Evolutionary conservation across 2,329 filamentous ascomycete genomes (phyloP).

Genomic region (Pyrenochaeta sp.): DNA sequence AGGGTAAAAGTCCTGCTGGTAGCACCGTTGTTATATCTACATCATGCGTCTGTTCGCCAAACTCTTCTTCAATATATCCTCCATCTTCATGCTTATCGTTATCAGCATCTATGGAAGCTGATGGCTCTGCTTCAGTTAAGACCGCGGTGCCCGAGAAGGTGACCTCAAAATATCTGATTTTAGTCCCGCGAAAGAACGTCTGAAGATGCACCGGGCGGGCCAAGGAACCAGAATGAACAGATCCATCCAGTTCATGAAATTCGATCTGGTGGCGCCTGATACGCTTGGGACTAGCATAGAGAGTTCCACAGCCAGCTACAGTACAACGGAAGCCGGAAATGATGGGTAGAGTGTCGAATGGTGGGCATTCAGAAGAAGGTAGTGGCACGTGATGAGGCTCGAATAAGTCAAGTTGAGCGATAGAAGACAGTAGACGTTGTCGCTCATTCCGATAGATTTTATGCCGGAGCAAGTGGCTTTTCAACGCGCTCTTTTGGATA

Average conservation of each 20-base stretch:
- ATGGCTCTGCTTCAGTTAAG: background rate
- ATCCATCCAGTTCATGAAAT: conserved; percentile 24
- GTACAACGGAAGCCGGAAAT: conserved; percentile 42
- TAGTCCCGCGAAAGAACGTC: conserved; percentile 51
- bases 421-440: conserved; percentile 31
- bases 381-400: conserved; percentile 43
- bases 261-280: conserved; percentile 47
- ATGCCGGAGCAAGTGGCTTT: conserved; percentile 49
- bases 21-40: background rate
- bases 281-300: conserved; percentile 47
- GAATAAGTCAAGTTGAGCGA: conserved; percentile 35
- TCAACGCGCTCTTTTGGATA: conserved; percentile 49
- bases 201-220: conserved; percentile 38
- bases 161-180: conserved; percentile 51
- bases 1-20: background rate
- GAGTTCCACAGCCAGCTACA: conserved; percentile 31
- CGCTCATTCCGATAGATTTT: conserved; percentile 49
- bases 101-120: background rate
- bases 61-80: background rate
- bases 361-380: conserved; percentile 27
- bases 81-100: background rate
- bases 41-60: background rate
- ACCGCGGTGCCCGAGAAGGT: conserved; percentile 8
- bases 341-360: conserved; percentile 39
- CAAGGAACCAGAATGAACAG: conserved; percentile 2